phyloP scores from a whole-genome alignment of 177 flowering plant species.

The Vitis hybrid region DNA sequence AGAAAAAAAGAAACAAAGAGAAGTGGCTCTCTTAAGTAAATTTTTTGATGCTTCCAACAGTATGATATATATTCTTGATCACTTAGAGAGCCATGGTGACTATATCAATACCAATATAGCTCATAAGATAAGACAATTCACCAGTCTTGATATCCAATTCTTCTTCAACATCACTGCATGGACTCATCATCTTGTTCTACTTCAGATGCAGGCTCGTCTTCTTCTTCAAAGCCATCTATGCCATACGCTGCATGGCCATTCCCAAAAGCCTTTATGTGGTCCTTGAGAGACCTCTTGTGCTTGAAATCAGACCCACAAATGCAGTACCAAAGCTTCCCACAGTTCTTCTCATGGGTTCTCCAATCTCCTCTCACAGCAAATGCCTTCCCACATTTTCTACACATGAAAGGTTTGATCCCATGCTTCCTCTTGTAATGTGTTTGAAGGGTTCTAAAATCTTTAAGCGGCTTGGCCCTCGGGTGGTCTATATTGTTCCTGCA shows the following conservation, averaged over 20 bases:
- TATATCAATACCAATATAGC: conserved; percentile 3
- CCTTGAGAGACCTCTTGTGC: conserved; percentile 90
- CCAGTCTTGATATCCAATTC: neutral
- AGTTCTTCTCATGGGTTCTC: conserved; percentile 96
- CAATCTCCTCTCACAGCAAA: conserved; percentile 91
- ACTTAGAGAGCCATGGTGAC: neutral
- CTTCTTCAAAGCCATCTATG: conserved; percentile 63
- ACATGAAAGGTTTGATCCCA: conserved; percentile 87
- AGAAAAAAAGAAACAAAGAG: conserved; percentile 1
- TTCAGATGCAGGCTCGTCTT: conserved; percentile 84
- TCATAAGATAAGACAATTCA: conserved; percentile 1
- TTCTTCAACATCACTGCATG: conserved; percentile 27
- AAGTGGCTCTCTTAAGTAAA: conserved; percentile 16
- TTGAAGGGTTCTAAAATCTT: conserved; percentile 85
- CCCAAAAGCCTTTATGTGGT: conserved; percentile 84
- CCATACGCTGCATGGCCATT: conserved; percentile 77
- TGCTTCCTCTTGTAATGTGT: conserved; percentile 95
- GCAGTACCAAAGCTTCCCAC: conserved; percentile 98
- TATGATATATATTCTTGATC: conserved; percentile 6
- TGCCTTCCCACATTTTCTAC: conserved; percentile 83
- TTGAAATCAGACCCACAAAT: conserved; percentile 91
- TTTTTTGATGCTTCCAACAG: conserved; percentile 1
- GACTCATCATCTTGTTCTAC: conserved; percentile 72
- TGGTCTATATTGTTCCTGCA: conserved; percentile 92
- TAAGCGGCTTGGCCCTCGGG: conserved; percentile 79